Evolutionary conservation across 2,329 filamentous ascomycete genomes (phyloP).

Genomic region (Coniochaeta prunicola): DNA sequence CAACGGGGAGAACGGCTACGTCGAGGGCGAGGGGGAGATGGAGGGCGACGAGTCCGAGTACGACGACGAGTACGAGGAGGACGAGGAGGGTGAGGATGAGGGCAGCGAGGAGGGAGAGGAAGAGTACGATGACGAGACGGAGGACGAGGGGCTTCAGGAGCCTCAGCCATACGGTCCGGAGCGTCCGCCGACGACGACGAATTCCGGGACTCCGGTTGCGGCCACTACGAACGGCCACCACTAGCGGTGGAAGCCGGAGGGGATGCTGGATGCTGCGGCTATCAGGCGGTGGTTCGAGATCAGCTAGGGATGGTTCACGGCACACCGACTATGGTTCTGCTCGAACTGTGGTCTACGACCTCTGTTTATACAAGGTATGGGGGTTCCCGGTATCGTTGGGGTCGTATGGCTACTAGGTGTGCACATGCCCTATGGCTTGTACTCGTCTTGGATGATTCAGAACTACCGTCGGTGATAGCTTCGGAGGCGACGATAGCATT

Average conservation of each 20-base stretch:
- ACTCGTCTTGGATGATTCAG: not conserved
- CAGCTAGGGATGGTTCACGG: not conserved
- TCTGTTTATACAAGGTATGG: not conserved
- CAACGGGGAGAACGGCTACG: slow-evolving; percentile 54
- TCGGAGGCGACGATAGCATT: not conserved
- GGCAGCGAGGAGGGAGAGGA: slow-evolving; percentile 20
- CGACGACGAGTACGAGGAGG: slow-evolving; percentile 50
- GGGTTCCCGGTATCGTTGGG: not conserved
- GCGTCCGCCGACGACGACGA: slow-evolving; percentile 28
- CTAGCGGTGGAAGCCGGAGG: slow-evolving; percentile 8
- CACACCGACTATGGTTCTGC: not conserved
- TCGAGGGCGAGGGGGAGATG: slow-evolving; percentile 49
- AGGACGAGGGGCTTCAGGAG: slow-evolving; percentile 25
- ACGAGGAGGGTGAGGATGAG: slow-evolving; percentile 45
- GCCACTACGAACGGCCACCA: slow-evolving; percentile 36
- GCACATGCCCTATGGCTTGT: not conserved
- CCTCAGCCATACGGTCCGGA: slow-evolving; percentile 40
- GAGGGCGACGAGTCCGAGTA: slow-evolving; percentile 60
- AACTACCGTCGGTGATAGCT: not conserved
- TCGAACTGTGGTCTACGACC: not conserved
- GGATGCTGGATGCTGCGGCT: not conserved
- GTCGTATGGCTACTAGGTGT: not conserved
- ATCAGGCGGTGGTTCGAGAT: not conserved
- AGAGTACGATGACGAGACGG: slow-evolving; percentile 26
- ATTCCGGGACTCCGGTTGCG: slow-evolving; percentile 7